Evolutionary conservation across 495 filamentous ascomycete genomes (phyloP).

Genomic region (Neurospora sp.): DNA sequence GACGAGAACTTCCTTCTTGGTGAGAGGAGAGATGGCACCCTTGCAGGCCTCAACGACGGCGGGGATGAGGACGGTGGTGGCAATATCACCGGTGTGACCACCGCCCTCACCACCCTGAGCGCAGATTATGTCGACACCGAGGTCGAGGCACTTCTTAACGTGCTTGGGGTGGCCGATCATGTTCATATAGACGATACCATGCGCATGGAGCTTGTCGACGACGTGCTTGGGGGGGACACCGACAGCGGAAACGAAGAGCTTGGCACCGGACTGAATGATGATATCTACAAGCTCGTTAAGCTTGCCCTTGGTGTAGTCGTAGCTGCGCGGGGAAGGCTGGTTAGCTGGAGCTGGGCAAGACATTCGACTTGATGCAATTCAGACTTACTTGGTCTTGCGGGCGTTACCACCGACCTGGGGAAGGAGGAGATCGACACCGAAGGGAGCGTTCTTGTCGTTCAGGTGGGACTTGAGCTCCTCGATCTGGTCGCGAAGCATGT

Average conservation of each 20-base stretch:
- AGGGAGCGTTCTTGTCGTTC: slow-evolving; percentile 92
- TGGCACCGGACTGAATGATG: slow-evolving; percentile 82
- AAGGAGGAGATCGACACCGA: slow-evolving; percentile 90
- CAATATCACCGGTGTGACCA: slow-evolving; percentile 70
- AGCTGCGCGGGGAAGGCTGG: slow-evolving; percentile 44
- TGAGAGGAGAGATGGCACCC: slow-evolving; percentile 77
- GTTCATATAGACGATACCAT: slow-evolving; percentile 96
- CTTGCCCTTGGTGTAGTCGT: slow-evolving; percentile 99
- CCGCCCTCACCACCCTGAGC: slow-evolving; percentile 78
- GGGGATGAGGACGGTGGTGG: slow-evolving; percentile 64
- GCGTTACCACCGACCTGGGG: slow-evolving; percentile 91
- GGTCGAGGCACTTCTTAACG: slow-evolving; percentile 82
- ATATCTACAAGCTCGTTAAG: slow-evolving; percentile 83
- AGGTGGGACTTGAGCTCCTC: slow-evolving; percentile 86
- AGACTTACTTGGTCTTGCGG: slow-evolving; percentile 80
- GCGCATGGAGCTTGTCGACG: slow-evolving; percentile 79
- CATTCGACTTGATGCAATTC: neutral
- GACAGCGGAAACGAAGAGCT: slow-evolving; percentile 93
- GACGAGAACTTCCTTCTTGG: slow-evolving; percentile 77
- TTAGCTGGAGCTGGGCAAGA: neutral
- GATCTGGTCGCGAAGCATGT: slow-evolving; percentile 93
- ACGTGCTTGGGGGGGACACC: slow-evolving; percentile 83
- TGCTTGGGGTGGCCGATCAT: slow-evolving; percentile 99
- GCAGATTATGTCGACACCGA: slow-evolving; percentile 84
- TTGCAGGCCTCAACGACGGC: slow-evolving; percentile 76